Evolutionary conservation across 1,284 basidiomycete genomes (phyloP), one percentile per base, ranked within the genome.

Genomic region (Boletus austroedulis): DNA sequence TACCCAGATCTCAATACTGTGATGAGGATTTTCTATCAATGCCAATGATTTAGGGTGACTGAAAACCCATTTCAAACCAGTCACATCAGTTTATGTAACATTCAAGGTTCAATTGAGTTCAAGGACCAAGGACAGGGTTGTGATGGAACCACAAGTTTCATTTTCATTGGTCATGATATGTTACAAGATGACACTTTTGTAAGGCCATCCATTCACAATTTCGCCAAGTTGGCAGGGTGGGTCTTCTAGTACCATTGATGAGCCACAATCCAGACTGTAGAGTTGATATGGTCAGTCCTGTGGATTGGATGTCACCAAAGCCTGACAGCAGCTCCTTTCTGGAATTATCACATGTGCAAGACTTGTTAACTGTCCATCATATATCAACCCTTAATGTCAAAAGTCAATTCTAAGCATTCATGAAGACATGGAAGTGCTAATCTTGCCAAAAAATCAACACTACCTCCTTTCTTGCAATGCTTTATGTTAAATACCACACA

Each of bases 401-500:
- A 21, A 50, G 34, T 19, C 24, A n/a, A 26, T 29, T 26, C 11
- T 38, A 36, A 23, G 50, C 40, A 21, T 19, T 28, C 26, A 9
- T 10, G 14, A 29, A 34, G 23, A 15, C 34, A 31, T 23, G 10
- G 11, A 14, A 31, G n/a, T 41, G 8, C 47, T 21, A 4, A 26
- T 17, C 38, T n/a, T 14, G 21, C n/a, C 31, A 32, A 24, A 40
- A n/a, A 38, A 10, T 10, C 1, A 29, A 51, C 29, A 9, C 4
- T 36, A 6, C 17, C 3, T 21, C 15, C 29, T 23, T 8, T 17
- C 43, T n/a, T 24, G n/a, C 23, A 17, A 28, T 24, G 15, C 14
- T 3, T 24, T 26, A 4, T 23, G 28, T 50, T 36, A 62, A 64
- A 59, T 55, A 50, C n/a, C n/a, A 23, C 26, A 19, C 12, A 11